These are phyloP conservation scores for Astragalus glycyphyllos DNA, from an alignment of 306 rosid species.

Conservation along the genomic window DNA sequence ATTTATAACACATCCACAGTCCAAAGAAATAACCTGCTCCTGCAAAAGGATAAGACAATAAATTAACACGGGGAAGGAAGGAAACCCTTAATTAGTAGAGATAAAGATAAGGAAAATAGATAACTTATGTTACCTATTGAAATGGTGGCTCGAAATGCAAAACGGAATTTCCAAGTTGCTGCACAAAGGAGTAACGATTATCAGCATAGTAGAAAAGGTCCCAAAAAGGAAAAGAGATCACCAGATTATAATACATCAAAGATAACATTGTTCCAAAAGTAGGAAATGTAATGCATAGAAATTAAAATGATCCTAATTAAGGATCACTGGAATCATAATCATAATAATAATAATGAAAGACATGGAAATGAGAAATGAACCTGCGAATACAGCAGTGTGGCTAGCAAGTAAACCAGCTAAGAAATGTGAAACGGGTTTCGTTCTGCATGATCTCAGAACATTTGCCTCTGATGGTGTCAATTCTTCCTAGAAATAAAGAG, in stretches of 20 bases:
- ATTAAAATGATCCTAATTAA: too few relatives aligned
- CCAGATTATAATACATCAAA: neutral
- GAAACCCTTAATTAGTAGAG: too few relatives aligned
- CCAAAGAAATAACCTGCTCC: conserved; percentile 63
- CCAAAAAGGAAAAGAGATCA: neutral
- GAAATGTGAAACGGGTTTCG: conserved; percentile 42
- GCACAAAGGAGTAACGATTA: conserved; percentile 47
- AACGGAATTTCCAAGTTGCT: conserved; percentile 65
- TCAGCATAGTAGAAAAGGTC: conserved; percentile 35
- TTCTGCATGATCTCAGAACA: conserved; percentile 49
- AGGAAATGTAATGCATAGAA: too few relatives aligned
- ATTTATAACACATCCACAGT: conserved; percentile 50
- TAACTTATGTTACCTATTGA: conserved; percentile 57
- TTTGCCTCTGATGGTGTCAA: conserved; percentile 56
- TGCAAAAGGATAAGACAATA: too few relatives aligned
- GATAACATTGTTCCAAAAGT: conserved; percentile 8
- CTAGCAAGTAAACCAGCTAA: conserved; percentile 47
- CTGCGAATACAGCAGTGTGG: conserved; percentile 51
- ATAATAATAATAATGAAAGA: too few relatives aligned
- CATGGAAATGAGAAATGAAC: too few relatives aligned
- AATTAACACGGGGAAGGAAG: too few relatives aligned
- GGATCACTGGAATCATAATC: too few relatives aligned
- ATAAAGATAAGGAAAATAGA: conserved; percentile 26
- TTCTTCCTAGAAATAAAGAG: conserved; percentile 38
- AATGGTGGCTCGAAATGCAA: too few relatives aligned